These are phyloP conservation scores for Gentiana macrophylla DNA, from an alignment of 257 asterid genomes.

Conservation along the genomic window DNA sequence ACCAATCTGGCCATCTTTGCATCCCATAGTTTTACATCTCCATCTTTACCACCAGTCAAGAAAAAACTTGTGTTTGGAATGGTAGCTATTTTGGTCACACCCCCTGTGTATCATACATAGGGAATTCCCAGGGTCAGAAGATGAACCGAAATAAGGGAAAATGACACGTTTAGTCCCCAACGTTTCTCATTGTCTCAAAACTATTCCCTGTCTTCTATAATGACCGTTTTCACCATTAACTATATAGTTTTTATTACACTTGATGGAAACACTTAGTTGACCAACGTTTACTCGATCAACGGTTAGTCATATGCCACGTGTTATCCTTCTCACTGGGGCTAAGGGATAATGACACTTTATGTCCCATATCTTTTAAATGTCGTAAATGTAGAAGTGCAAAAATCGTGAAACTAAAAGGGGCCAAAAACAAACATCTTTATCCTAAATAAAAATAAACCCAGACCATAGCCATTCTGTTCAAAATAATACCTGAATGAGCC, in stretches of 20 bases:
- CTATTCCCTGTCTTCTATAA: too few relatives aligned
- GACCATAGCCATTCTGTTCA: neutral
- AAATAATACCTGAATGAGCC: conserved; percentile 88
- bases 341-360: too few relatives aligned
- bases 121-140: conserved; percentile 16
- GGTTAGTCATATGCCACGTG: too few relatives aligned
- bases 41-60: conserved; percentile 99
- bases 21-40: conserved; percentile 99
- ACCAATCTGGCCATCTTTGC: conserved; percentile 81
- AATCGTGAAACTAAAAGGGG: conserved; percentile 8
- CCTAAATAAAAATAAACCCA: neutral
- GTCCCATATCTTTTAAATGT: too few relatives aligned
- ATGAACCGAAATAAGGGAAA: neutral
- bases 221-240: too few relatives aligned
- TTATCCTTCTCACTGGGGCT: too few relatives aligned
- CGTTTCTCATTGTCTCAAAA: too few relatives aligned
- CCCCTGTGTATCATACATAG: conserved; percentile 36
- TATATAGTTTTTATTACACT: too few relatives aligned
- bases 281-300: too few relatives aligned
- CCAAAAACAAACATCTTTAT: too few relatives aligned
- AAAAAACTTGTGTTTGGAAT: conserved; percentile 87
- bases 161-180: too few relatives aligned
- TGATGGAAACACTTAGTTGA: too few relatives aligned
- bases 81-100: conserved; percentile 76
- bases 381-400: neutral